Evolutionary conservation across 306 rosid species (phyloP), one percentile per base, ranked within the genome.

Genomic region (Glycine latifolia): DNA sequence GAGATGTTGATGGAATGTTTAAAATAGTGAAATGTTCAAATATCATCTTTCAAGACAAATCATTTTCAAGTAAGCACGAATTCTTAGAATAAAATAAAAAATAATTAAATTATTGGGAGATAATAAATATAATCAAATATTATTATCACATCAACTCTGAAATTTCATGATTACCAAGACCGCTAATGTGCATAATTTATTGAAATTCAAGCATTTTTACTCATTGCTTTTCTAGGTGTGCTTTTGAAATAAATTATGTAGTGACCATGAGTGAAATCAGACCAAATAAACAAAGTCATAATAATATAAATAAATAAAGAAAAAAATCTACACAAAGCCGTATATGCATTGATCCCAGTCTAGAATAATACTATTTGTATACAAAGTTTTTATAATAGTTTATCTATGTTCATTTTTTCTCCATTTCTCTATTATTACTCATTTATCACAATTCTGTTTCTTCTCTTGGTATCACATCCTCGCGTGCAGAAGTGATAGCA

Each of bases 41-140:
- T 20, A 20, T 20, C 20, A 20, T 20, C 20, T 20, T 20, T 20
- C 20, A 20, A 20, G 20, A 20, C 20, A 50, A 35, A 49, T 4
- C 82, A 54, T 15, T 33, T 67, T 11, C 8, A 66, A 67, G 26
- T 11, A 54, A 67, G 66, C 10, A 55, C 54, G 7, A 66, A 78
- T 66, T 54, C 67, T 8, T 9, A 14, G 1, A 63, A 61, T 14
- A 52, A 52, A 7, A 52, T 52, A 52, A 52, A 52, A 77, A 52
- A 11, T 43, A 54, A 20, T 20, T 20, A 20, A 20, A 20, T 20
- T 20, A 11, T 16, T 26, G 20, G 43, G 17, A 69, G 10, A 20
- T 50, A 35, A 72, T 4, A 20, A 20, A 20, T 20, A 20, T 20
- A 60, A n/a, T 8, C 62, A 77, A 49, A 35, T 13, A 33, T 20